A percentile compares a stretch with the other conserved stretches of the same genome.
Evolutionary conservation across 148 eudicot species (phyloP).

Genomic region (Chenopodium quinoa): DNA sequence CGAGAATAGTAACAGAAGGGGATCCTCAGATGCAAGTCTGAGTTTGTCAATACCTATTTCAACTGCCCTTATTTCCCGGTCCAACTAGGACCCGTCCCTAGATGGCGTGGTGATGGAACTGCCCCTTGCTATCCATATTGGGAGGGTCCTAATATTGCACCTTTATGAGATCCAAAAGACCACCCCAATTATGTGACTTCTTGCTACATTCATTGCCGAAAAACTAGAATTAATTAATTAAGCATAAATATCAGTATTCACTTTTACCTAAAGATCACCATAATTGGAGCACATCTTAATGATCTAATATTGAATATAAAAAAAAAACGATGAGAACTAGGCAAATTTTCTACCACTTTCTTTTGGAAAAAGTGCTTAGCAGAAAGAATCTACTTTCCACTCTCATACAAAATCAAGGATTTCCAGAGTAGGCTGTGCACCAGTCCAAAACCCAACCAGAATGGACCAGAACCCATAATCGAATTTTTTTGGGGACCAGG

Average conservation of each 20-base stretch:
- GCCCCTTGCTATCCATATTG: too few species aligned
- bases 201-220: neutral
- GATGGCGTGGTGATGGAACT: too few species aligned
- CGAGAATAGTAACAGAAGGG: too few species aligned
- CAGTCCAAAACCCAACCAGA: too few species aligned
- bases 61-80: too few species aligned
- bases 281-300: neutral
- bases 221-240: neutral
- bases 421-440: neutral
- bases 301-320: neutral
- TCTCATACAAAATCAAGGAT: neutral
- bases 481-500: too few species aligned
- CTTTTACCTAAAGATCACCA: neutral
- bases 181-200: neutral
- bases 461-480: too few species aligned
- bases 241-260: neutral
- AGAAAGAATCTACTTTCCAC: neutral
- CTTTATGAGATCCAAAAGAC: too few species aligned
- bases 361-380: neutral
- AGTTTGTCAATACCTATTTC: too few species aligned
- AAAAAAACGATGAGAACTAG: neutral
- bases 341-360: neutral
- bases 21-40: too few species aligned
- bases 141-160: too few species aligned
- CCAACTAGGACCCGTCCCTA: too few species aligned